phyloP scores from a whole-genome alignment of 306 rosid species.

The Casuarina glauca region DNA sequence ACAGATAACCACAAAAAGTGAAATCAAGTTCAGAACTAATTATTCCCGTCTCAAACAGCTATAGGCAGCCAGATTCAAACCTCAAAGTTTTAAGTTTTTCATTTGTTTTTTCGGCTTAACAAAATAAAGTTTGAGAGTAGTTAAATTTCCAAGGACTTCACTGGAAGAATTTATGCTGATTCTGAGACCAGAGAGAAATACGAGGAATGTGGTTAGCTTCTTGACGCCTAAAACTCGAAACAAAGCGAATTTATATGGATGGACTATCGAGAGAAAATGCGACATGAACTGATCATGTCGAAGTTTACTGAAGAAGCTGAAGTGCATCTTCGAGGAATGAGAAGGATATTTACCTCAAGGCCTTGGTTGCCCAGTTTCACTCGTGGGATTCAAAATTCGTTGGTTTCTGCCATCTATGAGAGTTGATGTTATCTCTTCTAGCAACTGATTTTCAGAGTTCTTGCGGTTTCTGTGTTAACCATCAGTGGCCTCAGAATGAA shows the following conservation, averaged over 20 bases:
- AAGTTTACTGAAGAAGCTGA: neutral
- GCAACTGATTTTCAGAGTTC: too few species aligned
- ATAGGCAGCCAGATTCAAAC: too few species aligned
- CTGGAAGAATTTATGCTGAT: neutral
- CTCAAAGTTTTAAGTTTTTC: too few species aligned
- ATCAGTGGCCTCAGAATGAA: neutral
- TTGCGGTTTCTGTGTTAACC: too few species aligned
- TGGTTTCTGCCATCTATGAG: slow-evolving; percentile 15
- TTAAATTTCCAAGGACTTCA: neutral
- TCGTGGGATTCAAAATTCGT: slow-evolving; percentile 14
- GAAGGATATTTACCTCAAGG: slow-evolving; percentile 16
- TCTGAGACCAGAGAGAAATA: neutral
- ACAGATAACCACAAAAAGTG: too few species aligned
- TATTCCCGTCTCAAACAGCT: too few species aligned
- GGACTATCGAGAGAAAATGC: neutral
- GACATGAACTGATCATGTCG: neutral
- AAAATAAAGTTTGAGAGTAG: too few species aligned
- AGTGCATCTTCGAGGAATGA: neutral
- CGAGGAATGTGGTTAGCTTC: too few species aligned
- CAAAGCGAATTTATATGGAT: neutral
- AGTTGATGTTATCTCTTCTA: neutral
- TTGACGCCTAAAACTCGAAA: neutral
- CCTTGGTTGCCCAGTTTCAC: slow-evolving; percentile 34
- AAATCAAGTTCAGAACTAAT: too few species aligned
- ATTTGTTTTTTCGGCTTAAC: too few species aligned